Conservation (phyloP, 2,329 filamentous ascomycete species). For the Sclerotinia minor region DNA sequence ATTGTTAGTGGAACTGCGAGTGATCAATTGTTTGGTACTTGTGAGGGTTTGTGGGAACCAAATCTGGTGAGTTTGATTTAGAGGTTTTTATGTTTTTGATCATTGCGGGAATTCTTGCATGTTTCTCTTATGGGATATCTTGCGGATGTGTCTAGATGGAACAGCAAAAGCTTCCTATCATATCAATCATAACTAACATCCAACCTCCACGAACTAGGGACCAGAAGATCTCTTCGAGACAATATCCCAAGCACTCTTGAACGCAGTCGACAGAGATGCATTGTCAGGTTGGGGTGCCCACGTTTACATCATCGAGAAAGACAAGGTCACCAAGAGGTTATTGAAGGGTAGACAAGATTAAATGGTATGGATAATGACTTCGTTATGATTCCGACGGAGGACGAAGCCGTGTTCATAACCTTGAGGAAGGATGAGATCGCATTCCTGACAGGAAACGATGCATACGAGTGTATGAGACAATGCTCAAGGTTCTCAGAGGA, state of each 20-base stretch:
- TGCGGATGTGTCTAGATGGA: neutral
- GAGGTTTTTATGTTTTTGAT: neutral
- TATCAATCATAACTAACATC: constrained; percentile 14
- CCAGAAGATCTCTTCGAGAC: constrained; percentile 98
- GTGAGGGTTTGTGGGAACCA: constrained; percentile 96
- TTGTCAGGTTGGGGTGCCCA: constrained; percentile 97
- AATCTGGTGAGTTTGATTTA: constrained; percentile 69
- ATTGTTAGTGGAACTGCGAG: constrained; percentile 95
- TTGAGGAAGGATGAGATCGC: neutral
- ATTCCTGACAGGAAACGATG: constrained; percentile 2
- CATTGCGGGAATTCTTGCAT: neutral
- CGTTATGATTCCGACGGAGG: neutral
- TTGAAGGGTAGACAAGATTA: constrained; percentile 97
- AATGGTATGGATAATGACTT: constrained; percentile 29
- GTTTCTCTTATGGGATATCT: neutral
- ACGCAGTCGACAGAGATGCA: constrained; percentile 94
- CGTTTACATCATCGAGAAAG: constrained; percentile 99
- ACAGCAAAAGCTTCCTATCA: neutral
- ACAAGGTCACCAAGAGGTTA: constrained; percentile 98
- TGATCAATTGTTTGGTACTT: constrained; percentile 98
- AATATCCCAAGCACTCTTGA: constrained; percentile 91
- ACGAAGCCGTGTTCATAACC: neutral
- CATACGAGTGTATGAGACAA: constrained; percentile 24
- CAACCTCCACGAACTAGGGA: constrained; percentile 51
- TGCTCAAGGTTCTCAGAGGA: constrained; percentile 16